Evolutionary conservation across 768 basidiomycete species (phyloP).

Genomic region (Symmetrospora coprosmae): DNA sequence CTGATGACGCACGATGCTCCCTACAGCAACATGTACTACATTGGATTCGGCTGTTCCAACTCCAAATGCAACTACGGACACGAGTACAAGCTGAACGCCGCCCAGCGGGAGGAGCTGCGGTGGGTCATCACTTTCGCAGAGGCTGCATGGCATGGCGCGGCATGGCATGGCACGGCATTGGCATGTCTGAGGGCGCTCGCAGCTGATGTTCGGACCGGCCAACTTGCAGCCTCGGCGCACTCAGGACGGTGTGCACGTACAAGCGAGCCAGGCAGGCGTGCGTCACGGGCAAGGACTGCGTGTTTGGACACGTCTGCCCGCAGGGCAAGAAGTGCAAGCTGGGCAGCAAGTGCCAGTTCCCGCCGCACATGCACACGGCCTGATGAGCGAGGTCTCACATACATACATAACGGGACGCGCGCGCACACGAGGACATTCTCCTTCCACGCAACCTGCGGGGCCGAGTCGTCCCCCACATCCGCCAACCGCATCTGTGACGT

Average conservation of each 20-base stretch:
- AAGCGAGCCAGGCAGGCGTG: constrained; percentile 1
- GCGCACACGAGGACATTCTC: too few relatives aligned
- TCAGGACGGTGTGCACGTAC: constrained; percentile 11
- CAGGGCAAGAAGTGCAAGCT: constrained; percentile 14
- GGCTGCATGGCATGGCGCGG: too few relatives aligned
- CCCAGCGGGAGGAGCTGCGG: constrained; percentile 15
- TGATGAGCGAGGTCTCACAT: too few relatives aligned
- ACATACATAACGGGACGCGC: too few relatives aligned
- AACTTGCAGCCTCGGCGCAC: neutral
- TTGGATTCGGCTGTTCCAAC: constrained; percentile 10
- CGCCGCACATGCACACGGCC: neutral
- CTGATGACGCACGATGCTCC: too few relatives aligned
- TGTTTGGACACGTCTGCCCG: constrained; percentile 17
- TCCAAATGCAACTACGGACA: constrained; percentile 17
- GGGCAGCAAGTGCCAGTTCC: neutral
- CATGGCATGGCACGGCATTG: too few relatives aligned
- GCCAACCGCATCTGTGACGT: too few relatives aligned
- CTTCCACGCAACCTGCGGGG: too few relatives aligned
- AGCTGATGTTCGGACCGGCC: neutral
- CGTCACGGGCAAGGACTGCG: constrained; percentile 11
- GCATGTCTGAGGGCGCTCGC: too few relatives aligned
- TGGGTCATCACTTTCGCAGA: neutral
- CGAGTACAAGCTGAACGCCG: neutral
- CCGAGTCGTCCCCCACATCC: too few relatives aligned
- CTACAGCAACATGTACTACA: too few relatives aligned